These are phyloP conservation scores for Cronartium quercuum DNA, from an alignment of 1,284 basidiomycete genomes.

Conservation along the genomic window DNA sequence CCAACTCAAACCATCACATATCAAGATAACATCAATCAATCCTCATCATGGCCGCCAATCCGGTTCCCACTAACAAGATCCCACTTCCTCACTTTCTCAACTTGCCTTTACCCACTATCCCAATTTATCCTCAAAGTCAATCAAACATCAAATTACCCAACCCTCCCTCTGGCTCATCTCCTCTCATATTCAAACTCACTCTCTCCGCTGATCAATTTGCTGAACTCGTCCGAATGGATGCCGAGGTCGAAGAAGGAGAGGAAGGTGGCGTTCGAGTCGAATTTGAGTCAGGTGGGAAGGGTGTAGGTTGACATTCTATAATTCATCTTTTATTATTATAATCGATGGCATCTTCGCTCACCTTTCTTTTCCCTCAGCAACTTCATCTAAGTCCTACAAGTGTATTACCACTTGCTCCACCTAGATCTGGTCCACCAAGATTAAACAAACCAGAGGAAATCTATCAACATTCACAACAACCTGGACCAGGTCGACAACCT, in stretches of 20 bases:
- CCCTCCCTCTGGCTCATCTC: not conserved
- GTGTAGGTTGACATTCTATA: not conserved
- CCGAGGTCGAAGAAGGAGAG: slow-evolving; percentile 35
- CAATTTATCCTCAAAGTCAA: not conserved
- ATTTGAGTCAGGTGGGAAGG: slow-evolving; percentile 27
- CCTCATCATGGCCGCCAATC: not conserved
- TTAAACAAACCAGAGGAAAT: slow-evolving; percentile 33
- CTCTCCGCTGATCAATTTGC: slow-evolving; percentile 23
- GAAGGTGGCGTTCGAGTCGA: slow-evolving; percentile 30
- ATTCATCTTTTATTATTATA: not conserved
- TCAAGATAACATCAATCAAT: not conserved
- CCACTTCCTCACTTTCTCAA: slow-evolving; percentile 34
- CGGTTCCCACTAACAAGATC: not conserved
- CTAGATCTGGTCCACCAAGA: slow-evolving; percentile 13
- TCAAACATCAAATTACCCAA: not conserved
- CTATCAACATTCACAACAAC: slow-evolving; percentile 9
- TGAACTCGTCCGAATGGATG: slow-evolving; percentile 19
- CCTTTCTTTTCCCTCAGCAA: not conserved
- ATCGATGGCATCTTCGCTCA: not conserved
- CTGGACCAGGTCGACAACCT: not conserved
- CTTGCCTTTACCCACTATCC: slow-evolving; percentile 21
- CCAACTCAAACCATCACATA: not conserved
- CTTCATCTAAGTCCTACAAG: slow-evolving; percentile 25
- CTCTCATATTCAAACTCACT: slow-evolving; percentile 35
- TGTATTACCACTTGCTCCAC: slow-evolving; percentile 16